Base-by-base conservation (phyloP, 768 basidiomycete species). In the Collybia mongolica region DNA sequence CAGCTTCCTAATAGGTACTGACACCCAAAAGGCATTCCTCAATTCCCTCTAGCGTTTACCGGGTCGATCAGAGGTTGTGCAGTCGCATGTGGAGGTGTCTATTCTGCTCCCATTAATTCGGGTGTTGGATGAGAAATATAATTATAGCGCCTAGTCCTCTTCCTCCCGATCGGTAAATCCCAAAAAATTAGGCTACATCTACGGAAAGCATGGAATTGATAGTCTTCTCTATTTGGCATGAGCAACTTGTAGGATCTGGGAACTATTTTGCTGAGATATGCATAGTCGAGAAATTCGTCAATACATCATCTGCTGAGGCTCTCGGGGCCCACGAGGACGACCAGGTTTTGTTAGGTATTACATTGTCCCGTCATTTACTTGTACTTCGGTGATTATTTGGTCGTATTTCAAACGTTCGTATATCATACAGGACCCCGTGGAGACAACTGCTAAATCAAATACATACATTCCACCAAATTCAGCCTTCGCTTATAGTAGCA, bases 261-360 rank as follows among this genome's bases (percentile, higher is more conserved):
- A 72, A 74, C 55, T 67, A 73, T 54, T 72, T 72, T 50, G 70
- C 69, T 12, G 71, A 72, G 48, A 59, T 73, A 2, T 68, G 67
- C 52, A 60, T 57, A 2, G 61, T 66, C 32, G 32, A 11, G 9
- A 32, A 9, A 32, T 6, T 3, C 32, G 32, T 32, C 32, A 12
- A 32, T 32, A 7, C 7, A 26, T 7, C 24, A 26, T 26, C 24
- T 26, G 24, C 4, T 26, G 24, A 26, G 24, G 24, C 14, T 32
- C 32, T 32, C 5, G 32, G 57, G 24, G 52, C 72, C 35, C 32
- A 62, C 17, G 55, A 63, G 17, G 62, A 48, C 19, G 55, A 49
- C 15, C 58, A 71, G 35, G 69, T 67, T 58, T 51, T 70, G 18
- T 40, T 71, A 23, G 68, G 67, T 69, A 51, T 11, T 51, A 22